Percentiles rank a stretch among this genome's conserved stretches.
These are phyloP conservation scores for Exophiala xenobiotica DNA, from an alignment of 2,329 filamentous ascomycete genomes.

Conservation along the genomic window DNA sequence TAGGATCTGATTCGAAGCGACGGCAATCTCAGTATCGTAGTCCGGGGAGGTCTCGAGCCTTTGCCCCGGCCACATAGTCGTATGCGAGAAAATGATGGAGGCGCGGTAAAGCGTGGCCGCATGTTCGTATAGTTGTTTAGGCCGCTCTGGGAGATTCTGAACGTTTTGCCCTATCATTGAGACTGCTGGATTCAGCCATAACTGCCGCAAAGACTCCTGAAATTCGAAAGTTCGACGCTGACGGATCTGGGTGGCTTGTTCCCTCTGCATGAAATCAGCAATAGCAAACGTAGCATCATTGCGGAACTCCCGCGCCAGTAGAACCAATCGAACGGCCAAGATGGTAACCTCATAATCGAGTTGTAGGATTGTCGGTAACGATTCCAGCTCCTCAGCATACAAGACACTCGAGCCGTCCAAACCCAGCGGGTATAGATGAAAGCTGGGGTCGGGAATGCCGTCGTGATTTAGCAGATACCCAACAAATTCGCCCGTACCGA, in stretches of 20 bases:
- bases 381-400: slow-evolving; percentile 39
- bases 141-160: slow-evolving; percentile 38
- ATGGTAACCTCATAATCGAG: slow-evolving; percentile 48
- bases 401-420: slow-evolving; percentile 38
- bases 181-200: slow-evolving; percentile 42
- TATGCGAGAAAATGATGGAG: slow-evolving; percentile 54
- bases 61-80: slow-evolving; percentile 54
- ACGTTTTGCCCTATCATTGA: slow-evolving; percentile 39
- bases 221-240: slow-evolving; percentile 39
- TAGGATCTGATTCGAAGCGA: slow-evolving; percentile 48
- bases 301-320: slow-evolving; percentile 44
- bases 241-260: slow-evolving; percentile 30
- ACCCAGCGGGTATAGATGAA: slow-evolving; percentile 40
- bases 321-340: slow-evolving; percentile 46
- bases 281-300: slow-evolving; percentile 33
- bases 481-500: slow-evolving; percentile 52
- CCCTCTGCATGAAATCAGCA: slow-evolving; percentile 24
- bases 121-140: slow-evolving; percentile 45
- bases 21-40: slow-evolving; percentile 44
- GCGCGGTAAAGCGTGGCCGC: slow-evolving; percentile 51
- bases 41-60: slow-evolving; percentile 40
- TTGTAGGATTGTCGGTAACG: slow-evolving; percentile 43
- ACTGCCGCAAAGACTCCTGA: slow-evolving; percentile 38
- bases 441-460: slow-evolving; percentile 46
- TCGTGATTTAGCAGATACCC: slow-evolving; percentile 48